A percentile compares a stretch with the other conserved stretches of the same genome.
These are phyloP conservation scores for Ceratocystis ficicola DNA, from an alignment of 2,329 filamentous ascomycete species.

Conservation along the genomic window DNA sequence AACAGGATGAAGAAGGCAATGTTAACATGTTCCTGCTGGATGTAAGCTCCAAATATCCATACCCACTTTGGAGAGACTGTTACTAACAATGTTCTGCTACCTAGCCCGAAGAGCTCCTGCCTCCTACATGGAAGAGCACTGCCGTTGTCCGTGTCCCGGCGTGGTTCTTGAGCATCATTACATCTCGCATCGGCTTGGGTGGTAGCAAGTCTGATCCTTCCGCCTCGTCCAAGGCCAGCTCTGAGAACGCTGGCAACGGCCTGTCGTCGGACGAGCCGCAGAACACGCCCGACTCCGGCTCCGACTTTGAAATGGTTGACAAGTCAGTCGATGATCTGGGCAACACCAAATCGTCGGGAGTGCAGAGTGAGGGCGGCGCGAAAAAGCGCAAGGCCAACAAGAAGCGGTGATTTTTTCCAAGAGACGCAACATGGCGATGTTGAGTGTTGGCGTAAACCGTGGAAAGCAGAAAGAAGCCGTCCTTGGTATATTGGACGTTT, in stretches of 20 bases:
- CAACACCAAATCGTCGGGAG: constrained; percentile 38
- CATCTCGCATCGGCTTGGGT: constrained; percentile 36
- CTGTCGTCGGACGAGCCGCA: constrained; percentile 36
- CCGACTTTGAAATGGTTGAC: constrained; percentile 52
- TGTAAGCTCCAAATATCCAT: constrained; percentile 40
- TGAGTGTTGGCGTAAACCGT: neutral
- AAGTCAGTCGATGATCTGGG: constrained; percentile 35
- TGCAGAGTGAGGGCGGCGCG: constrained; percentile 35
- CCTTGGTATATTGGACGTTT: neutral
- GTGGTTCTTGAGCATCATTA: constrained; percentile 48
- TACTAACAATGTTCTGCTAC: constrained; percentile 24
- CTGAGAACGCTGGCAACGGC: constrained; percentile 32
- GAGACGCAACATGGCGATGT: neutral
- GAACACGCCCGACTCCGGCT: constrained; percentile 41
- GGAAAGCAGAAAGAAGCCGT: neutral
- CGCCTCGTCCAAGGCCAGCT: constrained; percentile 27
- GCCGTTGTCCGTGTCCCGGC: constrained; percentile 66
- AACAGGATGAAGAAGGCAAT: constrained; percentile 75
- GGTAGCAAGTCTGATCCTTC: neutral
- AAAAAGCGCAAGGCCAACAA: constrained; percentile 41
- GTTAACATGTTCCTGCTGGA: constrained; percentile 77
- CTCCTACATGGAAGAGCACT: constrained; percentile 70
- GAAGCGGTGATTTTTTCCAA: constrained; percentile 35
- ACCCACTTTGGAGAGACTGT: neutral
- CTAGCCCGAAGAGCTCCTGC: constrained; percentile 64